Conservation (phyloP, 805 yeast genomes). For the Kuraishia borneana region DNA sequence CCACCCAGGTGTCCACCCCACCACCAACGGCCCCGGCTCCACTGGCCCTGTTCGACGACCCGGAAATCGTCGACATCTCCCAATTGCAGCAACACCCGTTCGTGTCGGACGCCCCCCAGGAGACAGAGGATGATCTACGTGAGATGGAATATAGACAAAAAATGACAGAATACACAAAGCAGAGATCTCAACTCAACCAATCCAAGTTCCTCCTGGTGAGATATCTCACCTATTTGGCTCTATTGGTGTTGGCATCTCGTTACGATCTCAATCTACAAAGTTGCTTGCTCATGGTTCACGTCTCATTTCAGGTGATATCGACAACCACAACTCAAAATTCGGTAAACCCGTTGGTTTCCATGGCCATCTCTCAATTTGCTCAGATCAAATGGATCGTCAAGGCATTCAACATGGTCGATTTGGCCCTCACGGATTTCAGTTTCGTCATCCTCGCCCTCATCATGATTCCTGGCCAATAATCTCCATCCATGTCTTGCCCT, state of each 20-base stretch:
- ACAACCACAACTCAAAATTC: background rate
- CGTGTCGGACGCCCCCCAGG: background rate
- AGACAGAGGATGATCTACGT: background rate
- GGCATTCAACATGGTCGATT: background rate
- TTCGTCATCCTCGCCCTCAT: background rate
- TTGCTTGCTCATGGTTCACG: background rate
- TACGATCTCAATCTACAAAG: background rate
- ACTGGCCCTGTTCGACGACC: background rate
- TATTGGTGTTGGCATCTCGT: background rate
- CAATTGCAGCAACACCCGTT: background rate
- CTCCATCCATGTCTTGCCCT: slow-evolving; percentile 78
- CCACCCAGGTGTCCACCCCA: background rate
- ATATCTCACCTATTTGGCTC: background rate
- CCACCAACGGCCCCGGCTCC: background rate
- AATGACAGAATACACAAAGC: background rate
- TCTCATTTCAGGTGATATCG: background rate
- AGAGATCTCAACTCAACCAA: background rate
- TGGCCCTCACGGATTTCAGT: background rate
- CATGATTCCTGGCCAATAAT: slow-evolving; percentile 60
- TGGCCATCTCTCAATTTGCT: background rate
- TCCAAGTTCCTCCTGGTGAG: background rate
- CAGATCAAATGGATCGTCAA: background rate
- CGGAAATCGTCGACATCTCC: background rate
- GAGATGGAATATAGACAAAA: background rate
- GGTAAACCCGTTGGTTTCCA: background rate